Base-by-base conservation (phyloP, 345 rosid genomes). In the Isatis tinctoria region DNA sequence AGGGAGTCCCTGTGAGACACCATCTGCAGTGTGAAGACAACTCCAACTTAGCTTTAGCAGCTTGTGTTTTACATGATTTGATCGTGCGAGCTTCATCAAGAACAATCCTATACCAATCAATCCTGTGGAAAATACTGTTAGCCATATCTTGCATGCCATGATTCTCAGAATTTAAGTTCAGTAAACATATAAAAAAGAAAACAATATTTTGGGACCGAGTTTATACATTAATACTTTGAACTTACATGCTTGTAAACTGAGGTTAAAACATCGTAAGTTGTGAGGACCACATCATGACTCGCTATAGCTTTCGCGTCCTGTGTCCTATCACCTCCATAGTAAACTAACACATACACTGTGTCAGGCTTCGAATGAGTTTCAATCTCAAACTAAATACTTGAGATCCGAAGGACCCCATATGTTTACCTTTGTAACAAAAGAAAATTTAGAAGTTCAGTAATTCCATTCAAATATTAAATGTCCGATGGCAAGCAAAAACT, bases 371-470 rank as follows among this genome's bases (percentile, higher is more conserved):
- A 81, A 82, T 87, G 91, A 63, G 86, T 84, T 70, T 85, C 91
- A 10, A 87, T 86, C 83, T 89, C 90, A n/a, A 56, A 92, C 94
- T 77, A 95, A 80, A 72, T 87, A 85, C 77, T 90, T 83, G 49
- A 95, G 96, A 87, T 95, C 97, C 30, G 97, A 95, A 60, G 98
- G 97, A 64, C 99, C 99, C 93, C 99, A 95, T 30, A 95, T 64
- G 22, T 95, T 95, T 62, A 95, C 97, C 99, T 92, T 84, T 53
- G 79, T 40, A 75, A 48, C 14, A 62, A 57, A 20, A 72, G 1
- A 67, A 10, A 52, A 24, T 65, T 40, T 30, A 60, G 0, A 61
- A 61, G 2, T 11, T 75, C 59, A 75, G 64, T 41, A 52, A 68
- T 52, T 22, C 49, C 64, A 33, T 30, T 27, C 62, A 63, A 6